Base-by-base conservation (phyloP, 768 basidiomycete genomes). In the Sistotremastrum niveocremeum region DNA sequence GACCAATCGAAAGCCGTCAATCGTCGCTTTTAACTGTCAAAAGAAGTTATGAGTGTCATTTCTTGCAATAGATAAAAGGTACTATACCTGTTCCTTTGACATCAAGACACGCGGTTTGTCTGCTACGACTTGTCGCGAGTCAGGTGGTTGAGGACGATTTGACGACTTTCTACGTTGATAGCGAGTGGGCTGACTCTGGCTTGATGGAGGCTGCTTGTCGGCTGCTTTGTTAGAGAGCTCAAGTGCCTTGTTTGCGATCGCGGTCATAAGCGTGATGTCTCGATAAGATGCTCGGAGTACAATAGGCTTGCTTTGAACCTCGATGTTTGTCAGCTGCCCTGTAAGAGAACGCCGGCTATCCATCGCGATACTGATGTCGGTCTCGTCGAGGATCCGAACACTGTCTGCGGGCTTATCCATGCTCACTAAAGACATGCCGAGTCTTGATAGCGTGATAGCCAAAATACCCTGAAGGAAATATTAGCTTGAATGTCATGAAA, bases 231-330 rank as follows among this genome's bases (percentile, higher is more conserved):
- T 62, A 52, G 86, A 90, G n/a, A 90, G 68, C 47, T 83, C 81
- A 34, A 87, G 64, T 0, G 90, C 95, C 50, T 82, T 88, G 59
- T 89, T 88, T 54, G 86, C 72, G 50, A 94, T 93, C 3, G 78
- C 67, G 40, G 73, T 79, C 52, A 98, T 97, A 52, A 98, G 73
- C 52, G 76, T 77, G 60, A 98, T 87, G 58, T 99, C 95, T 12
- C 88, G 77, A 56, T 91, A 90, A 0, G 94, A 97, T n/a, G 89
- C 89, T 29, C 95, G 76, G 60, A 99, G 82, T 45, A 97, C 74
- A 53, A 99, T 73, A 2, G 91, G 84, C 49, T 86, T 82, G 29
- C 78, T 65, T 11, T 72, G 68, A n/a, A 91, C 58, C 57, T 95
- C 91, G 48, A 97, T 81, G 55, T 71, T 88, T 7, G 83, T 82